phyloP scores from a whole-genome alignment of 2,329 filamentous ascomycete species.

The Nemania diffusa region DNA sequence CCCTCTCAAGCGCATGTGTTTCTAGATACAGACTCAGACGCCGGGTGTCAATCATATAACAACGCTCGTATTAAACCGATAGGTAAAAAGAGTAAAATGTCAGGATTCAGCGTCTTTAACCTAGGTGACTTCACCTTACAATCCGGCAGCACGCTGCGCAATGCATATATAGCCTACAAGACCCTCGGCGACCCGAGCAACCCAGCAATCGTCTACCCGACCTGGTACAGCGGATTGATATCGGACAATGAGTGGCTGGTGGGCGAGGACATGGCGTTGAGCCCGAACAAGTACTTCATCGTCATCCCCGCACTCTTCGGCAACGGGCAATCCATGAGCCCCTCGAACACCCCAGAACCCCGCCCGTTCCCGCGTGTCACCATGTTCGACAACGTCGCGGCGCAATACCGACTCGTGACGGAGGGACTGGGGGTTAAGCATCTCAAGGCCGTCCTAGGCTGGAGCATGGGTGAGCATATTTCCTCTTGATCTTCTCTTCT shows the following conservation, averaged over 20 bases:
- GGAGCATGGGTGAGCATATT: conserved; percentile 65
- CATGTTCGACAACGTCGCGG: conserved; percentile 76
- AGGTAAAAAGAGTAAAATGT: conserved; percentile 14
- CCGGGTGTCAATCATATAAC: background rate
- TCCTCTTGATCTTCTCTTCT: background rate
- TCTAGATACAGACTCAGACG: background rate
- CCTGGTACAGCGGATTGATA: conserved; percentile 74
- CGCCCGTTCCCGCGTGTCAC: conserved; percentile 70
- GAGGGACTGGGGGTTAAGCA: conserved; percentile 69
- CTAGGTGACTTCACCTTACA: conserved; percentile 75
- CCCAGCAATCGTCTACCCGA: conserved; percentile 79
- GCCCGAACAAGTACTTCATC: conserved; percentile 66
- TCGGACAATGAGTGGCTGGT: conserved; percentile 80
- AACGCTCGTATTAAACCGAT: background rate
- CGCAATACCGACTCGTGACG: conserved; percentile 74
- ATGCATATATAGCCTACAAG: conserved; percentile 80
- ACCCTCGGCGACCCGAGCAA: conserved; percentile 72
- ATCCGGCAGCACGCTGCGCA: conserved; percentile 68
- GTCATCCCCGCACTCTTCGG: conserved; percentile 76
- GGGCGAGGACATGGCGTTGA: conserved; percentile 71
- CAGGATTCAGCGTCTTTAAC: conserved; percentile 52
- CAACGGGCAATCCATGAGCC: conserved; percentile 74
- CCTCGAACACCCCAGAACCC: conserved; percentile 67
- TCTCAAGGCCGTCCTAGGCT: conserved; percentile 71
- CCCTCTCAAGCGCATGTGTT: background rate